Evolutionary conservation across 768 basidiomycete genomes (phyloP), one percentile per base, ranked within the genome.

Genomic region (Russula vinacea): DNA sequence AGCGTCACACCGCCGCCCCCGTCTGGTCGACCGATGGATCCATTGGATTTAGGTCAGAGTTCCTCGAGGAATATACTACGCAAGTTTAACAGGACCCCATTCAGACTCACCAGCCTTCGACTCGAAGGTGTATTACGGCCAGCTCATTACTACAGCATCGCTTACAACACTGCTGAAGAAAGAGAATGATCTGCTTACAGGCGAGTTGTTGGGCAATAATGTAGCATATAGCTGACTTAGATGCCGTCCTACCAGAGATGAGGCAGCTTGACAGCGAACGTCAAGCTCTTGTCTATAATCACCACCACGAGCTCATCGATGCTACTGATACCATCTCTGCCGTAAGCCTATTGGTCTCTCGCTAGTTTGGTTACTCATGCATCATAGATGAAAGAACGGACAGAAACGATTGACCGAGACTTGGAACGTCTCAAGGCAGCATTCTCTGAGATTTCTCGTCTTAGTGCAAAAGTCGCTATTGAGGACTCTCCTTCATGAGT

Each of bases 221-320:
- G 16, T 13, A 40, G 29, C 39, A 19, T 37, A 11, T n/a, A 17
- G 45, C 19, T 9, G 6, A 26, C 26, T 39, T 19, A 40, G 19
- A n/a, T 47, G 44, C 26, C 10, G 1, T 13, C 5, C 44, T 29
- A 2, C 5, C 24, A 50, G 94, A 96, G 74, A 95, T 97, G 64
- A 81, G 90, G 37, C 84, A 92, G 66, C 76, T 97, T 16, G 92
- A 96, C 62, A 85, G 88, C 70, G 94, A 96, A 71, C 79, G 92
- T 26, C 94, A 97, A 74, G 89, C 90, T 10, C 79, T 97, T 50
- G 94, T 97, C 13, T 97, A 97, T 72, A 94, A 95, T 70, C 94
- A 95, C 71, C 94, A 97, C 70, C 92, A 94, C 64, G 94, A 97
- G 68, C 86, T 97, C 22, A 94, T 97, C 56, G 91, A 92, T 1